Percentiles rank a stretch among this genome's conserved stretches.
phyloP scores from a whole-genome alignment of 2,329 filamentous ascomycete genomes.

The Cladophialophora immunda region DNA sequence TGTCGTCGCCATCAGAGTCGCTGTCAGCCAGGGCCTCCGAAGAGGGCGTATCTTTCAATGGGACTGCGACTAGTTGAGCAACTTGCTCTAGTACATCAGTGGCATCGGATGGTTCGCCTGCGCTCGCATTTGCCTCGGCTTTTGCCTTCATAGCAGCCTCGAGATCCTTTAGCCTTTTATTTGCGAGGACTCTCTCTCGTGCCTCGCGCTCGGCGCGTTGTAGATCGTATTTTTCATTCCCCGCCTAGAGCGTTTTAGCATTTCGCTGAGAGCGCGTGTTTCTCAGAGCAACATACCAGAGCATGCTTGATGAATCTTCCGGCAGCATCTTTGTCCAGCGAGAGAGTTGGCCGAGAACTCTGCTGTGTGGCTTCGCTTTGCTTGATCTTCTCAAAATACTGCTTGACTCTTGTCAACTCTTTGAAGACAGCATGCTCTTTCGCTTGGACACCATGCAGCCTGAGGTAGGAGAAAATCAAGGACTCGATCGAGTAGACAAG shows the following conservation, averaged over 20 bases:
- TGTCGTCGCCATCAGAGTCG: background rate
- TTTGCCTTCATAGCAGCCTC: conserved; percentile 6
- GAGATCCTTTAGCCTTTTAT: conserved; percentile 49
- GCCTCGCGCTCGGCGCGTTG: conserved; percentile 59
- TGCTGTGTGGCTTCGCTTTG: conserved; percentile 69
- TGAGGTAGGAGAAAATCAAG: conserved; percentile 77
- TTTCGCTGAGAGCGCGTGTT: too few species aligned
- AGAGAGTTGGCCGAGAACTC: conserved; percentile 64
- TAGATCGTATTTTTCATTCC: conserved; percentile 61
- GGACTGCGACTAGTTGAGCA: background rate
- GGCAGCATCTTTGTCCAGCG: conserved; percentile 77
- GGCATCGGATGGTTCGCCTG: background rate
- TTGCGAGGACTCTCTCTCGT: conserved; percentile 60
- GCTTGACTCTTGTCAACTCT: conserved; percentile 85
- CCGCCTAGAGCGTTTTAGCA: conserved; percentile 46
- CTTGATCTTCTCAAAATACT: conserved; percentile 94
- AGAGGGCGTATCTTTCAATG: background rate
- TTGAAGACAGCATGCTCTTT: conserved; percentile 84
- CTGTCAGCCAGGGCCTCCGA: background rate
- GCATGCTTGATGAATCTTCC: conserved; percentile 83
- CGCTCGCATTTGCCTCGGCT: background rate
- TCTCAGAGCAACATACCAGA: conserved; percentile 60
- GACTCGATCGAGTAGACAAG: conserved; percentile 90
- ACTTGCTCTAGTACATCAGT: background rate
- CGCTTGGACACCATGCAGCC: conserved; percentile 80